Base-by-base conservation (phyloP, 2,329 filamentous ascomycete genomes). In the Claviceps africana region DNA sequence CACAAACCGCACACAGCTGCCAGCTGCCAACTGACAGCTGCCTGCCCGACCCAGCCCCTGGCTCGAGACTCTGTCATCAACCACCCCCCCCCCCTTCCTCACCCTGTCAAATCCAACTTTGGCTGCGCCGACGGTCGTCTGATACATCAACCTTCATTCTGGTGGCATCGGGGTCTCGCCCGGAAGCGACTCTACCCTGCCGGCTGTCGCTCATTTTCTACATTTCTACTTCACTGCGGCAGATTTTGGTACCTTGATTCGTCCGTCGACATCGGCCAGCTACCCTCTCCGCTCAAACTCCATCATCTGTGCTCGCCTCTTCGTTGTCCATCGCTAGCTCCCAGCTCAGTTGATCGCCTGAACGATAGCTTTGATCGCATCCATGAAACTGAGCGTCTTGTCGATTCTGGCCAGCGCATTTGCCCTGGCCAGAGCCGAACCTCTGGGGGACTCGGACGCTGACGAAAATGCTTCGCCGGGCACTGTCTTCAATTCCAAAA, bases 401-500 rank as follows among this genome's bases (percentile, higher is more conserved):
- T 64, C 76, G 58, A 62, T 79, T 50, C 65, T 79, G 54, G 69
- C 73, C 47, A 70, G 70, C 49, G 62, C 66, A 47, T 69, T 70
- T 39, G 64, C 67, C 50, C 53, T 65, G 37, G 59, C 54, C 46
- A 51, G 56, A 50, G 61, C 62, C 42, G 65, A 72, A 47, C 42
- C 53, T 19, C 31, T 54, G 30, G 66, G 65, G 10, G 70, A 68
- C 39, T 65, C 70, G 10, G 67, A 69, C 52, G 61, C 60, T 35
- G 62, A 63, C 48, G 62, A 60, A 33, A 67, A 11, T 37, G 44
- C 31, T 30, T 7, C 33, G 33, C 15, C 72, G 56, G 66, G 65
- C 55, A 86, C 82, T 31, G 71, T 70, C 42, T 88, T 88, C 70
- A 83, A 88, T 62, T 78, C 73, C 56, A 73, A 83, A 60, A 72